Evolutionary conservation across 2,329 filamentous ascomycete genomes (phyloP).

Genomic region (Xylariaceae sp.): DNA sequence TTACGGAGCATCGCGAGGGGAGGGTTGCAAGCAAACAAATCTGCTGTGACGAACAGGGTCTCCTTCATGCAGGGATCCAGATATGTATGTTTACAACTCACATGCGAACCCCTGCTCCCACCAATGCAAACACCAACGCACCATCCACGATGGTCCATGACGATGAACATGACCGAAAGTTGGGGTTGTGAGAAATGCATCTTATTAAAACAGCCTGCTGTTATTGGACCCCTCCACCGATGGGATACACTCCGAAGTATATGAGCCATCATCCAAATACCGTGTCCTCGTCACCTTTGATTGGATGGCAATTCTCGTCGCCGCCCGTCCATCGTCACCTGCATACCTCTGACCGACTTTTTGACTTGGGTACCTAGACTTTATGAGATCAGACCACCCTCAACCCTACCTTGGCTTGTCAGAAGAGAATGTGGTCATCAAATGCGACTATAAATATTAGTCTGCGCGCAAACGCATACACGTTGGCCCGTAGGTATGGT

Average conservation of each 20-base stretch:
- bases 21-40: constrained; percentile 1
- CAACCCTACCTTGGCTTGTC: no score
- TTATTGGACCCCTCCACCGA: constrained; percentile 8
- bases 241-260: constrained; percentile 1
- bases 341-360: constrained; percentile 25
- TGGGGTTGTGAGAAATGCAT: constrained; percentile 3
- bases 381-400: no score
- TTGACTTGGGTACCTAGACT: not conserved
- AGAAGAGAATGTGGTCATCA: not conserved
- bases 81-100: constrained; percentile 11
- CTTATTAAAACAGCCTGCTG: constrained; percentile 4
- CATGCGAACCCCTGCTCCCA: constrained; percentile 28
- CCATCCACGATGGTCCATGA: constrained; percentile 1
- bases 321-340: constrained; percentile 7
- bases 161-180: constrained; percentile 8
- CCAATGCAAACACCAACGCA: constrained; percentile 24
- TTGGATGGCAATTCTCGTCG: constrained; percentile 22
- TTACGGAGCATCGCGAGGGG: not conserved
- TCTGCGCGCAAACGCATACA: not conserved
- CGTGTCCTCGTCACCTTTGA: constrained; percentile 2
- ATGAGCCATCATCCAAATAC: constrained; percentile 11
- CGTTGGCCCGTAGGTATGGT: not conserved
- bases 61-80: constrained; percentile 24
- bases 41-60: constrained; percentile 11
- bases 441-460: not conserved